Evolutionary conservation across 176 grass and related monocot species (phyloP), one percentile per base, ranked within the genome.

Genomic region (Metroxylon sagu): DNA sequence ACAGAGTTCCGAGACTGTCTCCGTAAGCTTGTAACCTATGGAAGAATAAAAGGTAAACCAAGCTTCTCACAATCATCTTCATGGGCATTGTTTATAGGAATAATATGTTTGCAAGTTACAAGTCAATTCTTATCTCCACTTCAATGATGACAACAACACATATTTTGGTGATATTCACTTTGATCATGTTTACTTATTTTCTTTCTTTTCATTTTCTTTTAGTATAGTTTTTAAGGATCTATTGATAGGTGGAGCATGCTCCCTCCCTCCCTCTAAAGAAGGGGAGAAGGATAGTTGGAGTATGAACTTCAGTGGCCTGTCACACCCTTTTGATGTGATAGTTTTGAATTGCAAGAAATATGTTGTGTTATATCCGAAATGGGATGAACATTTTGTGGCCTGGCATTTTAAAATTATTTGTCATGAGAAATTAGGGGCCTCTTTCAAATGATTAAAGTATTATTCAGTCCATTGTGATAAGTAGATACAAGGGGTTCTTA

Each of bases 21-120:
- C 49, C 76, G 73, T 25, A 98, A 89, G 53, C 64, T 98, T 70
- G 85, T 89, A 48, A 76, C 61, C 17, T 73, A 48, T 17, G 93
- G 78, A 58, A 78, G 72, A 85, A 88, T 83, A 56, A 98, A 98
- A 98, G 93, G 93, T 98, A 81, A 64, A 65, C 19, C 19, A 61
- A 25, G 60, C 14, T 43, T 82, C 56, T 30, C 39, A 16, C 61
- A 23, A 49, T 54, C 35, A 43, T 52, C 60, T 63, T 50, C 80
- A 30, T 49, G 19, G 27, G 6, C 28, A 30, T 60, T 60, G 16
- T 6, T 60, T 60, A 17, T 35, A n/a, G 19, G 10, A 56, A 19
- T 56, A 10, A 18, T n/a, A n/a, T 10, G 18, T 56, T 21, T 56
- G 4, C 23, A 56, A 23, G 10, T 25, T 25, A 0, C 53, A 19